Conservation (phyloP, 2,329 filamentous ascomycete species). For the Aspergillus pseudonomiae region DNA sequence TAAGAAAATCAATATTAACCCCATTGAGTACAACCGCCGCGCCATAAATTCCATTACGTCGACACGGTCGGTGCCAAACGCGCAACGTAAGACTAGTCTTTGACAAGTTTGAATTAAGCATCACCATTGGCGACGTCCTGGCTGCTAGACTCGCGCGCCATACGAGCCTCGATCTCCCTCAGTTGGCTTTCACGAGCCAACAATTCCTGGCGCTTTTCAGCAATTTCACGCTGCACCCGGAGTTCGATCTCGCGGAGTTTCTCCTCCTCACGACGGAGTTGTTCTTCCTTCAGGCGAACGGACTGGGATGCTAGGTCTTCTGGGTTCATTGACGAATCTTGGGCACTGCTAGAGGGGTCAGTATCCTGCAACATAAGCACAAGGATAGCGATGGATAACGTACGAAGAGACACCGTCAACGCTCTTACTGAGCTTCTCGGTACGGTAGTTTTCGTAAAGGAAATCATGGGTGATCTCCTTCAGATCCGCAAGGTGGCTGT, state of each 20-base stretch:
- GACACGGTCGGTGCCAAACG: slow-evolving; percentile 39
- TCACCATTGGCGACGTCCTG: slow-evolving; percentile 40
- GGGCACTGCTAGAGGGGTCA: slow-evolving; percentile 47
- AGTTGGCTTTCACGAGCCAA: slow-evolving; percentile 96
- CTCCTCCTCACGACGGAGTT: slow-evolving; percentile 98
- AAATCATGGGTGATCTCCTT: slow-evolving; percentile 99
- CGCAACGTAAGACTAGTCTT: slow-evolving; percentile 29
- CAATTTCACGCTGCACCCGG: slow-evolving; percentile 99
- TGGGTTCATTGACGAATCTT: slow-evolving; percentile 91
- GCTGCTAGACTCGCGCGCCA: slow-evolving; percentile 78
- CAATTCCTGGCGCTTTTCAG: slow-evolving; percentile 99
- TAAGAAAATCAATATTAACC: slow-evolving; percentile 44
- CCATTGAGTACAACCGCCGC: slow-evolving; percentile 40
- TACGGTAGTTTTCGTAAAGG: slow-evolving; percentile 99
- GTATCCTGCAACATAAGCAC: neutral
- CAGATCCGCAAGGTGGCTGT: slow-evolving; percentile 95
- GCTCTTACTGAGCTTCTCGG: slow-evolving; percentile 99
- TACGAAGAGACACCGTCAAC: slow-evolving; percentile 90
- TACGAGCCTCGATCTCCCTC: slow-evolving; percentile 96
- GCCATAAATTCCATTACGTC: slow-evolving; percentile 39
- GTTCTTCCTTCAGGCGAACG: slow-evolving; percentile 98
- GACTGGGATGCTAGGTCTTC: slow-evolving; percentile 96
- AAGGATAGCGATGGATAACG: slow-evolving; percentile 46
- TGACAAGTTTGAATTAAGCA: slow-evolving; percentile 35
- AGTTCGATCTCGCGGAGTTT: slow-evolving; percentile 99